Evolutionary conservation across 148 eudicot species (phyloP).

Genomic region (Chenopodium album): DNA sequence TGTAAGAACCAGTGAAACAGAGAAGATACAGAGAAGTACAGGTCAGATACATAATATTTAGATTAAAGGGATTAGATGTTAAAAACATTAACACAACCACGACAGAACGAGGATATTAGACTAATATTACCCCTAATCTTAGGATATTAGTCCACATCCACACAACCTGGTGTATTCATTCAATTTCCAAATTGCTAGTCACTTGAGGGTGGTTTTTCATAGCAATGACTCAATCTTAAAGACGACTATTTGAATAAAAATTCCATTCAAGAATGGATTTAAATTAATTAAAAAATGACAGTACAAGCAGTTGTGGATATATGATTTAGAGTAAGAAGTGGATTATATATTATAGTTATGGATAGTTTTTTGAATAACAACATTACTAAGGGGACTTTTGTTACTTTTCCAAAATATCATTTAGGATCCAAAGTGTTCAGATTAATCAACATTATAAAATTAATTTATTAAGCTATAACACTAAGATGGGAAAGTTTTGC

Average conservation of each 20-base stretch:
- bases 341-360: neutral
- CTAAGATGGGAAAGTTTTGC: neutral
- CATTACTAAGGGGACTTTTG: neutral
- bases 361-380: neutral
- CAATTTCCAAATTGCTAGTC: neutral
- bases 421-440: neutral
- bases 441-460: neutral
- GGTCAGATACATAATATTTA: too few relatives aligned
- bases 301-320: neutral
- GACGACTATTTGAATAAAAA: neutral
- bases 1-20: conserved; percentile 31
- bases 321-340: neutral
- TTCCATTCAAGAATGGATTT: neutral
- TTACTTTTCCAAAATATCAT: neutral
- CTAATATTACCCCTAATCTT: too few relatives aligned
- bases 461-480: neutral
- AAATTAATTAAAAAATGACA: too few relatives aligned
- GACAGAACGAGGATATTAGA: too few relatives aligned
- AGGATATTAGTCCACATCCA: neutral
- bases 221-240: neutral
- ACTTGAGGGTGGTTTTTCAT: neutral
- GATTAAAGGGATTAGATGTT: too few relatives aligned
- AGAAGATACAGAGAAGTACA: neutral
- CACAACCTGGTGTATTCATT: neutral
- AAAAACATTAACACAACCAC: too few relatives aligned